Evolutionary conservation across 768 basidiomycete genomes (phyloP).

Genomic region (Russula foetens): DNA sequence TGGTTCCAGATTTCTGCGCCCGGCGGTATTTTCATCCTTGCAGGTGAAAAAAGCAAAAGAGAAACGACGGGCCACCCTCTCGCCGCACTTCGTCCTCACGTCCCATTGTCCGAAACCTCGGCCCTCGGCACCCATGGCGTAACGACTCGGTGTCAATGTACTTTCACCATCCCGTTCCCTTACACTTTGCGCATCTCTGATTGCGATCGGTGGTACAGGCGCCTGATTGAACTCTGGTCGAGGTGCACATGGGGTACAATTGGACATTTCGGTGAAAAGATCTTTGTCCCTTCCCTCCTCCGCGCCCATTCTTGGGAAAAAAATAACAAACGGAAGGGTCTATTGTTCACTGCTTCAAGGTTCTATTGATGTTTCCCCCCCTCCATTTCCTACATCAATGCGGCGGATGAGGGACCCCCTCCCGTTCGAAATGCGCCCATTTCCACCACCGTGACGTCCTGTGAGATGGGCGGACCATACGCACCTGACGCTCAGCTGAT

Average conservation of each 20-base stretch:
- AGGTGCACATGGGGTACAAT: constrained; percentile 46
- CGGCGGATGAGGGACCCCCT: no score
- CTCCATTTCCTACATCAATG: neutral
- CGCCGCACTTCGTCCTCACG: constrained; percentile 40
- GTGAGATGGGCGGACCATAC: neutral
- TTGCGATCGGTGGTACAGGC: constrained; percentile 37
- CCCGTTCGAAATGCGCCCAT: neutral
- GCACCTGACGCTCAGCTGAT: neutral
- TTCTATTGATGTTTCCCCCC: neutral
- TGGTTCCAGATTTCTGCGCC: constrained; percentile 29
- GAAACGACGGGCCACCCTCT: constrained; percentile 32
- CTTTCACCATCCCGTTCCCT: no score
- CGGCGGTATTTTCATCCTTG: constrained; percentile 40
- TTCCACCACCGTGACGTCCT: neutral
- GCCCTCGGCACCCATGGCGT: no score
- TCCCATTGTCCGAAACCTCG: constrained; percentile 31
- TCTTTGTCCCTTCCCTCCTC: neutral
- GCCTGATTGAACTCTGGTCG: constrained; percentile 39
- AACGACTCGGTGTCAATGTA: constrained; percentile 1
- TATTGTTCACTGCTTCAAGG: neutral
- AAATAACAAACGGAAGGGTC: neutral
- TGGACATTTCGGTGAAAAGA: constrained; percentile 28
- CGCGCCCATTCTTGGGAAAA: neutral
- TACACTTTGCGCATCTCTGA: constrained; percentile 22
- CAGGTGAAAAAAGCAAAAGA: constrained; percentile 12